A percentile compares a stretch with the other conserved stretches of the same genome.
Evolutionary conservation across 2,329 filamentous ascomycete species (phyloP).

Genomic region (Exutisphaerella laricina): DNA sequence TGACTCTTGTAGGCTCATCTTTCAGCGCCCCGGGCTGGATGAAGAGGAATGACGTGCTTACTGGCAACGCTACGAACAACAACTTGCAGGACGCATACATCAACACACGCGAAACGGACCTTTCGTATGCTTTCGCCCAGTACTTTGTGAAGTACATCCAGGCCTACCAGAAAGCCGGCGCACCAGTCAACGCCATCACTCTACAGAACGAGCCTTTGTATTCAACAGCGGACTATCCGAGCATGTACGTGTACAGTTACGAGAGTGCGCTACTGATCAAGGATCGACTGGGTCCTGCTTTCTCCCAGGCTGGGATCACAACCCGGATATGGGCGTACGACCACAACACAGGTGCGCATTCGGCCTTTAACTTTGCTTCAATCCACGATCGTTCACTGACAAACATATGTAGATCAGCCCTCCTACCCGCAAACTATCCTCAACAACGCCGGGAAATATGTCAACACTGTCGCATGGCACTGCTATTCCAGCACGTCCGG

Average conservation of each 20-base stretch:
- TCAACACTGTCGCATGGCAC: constrained; percentile 21
- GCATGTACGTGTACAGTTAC: constrained; percentile 20
- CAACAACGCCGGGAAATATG: constrained; percentile 12
- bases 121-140: constrained; percentile 15
- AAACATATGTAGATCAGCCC: constrained; percentile 8
- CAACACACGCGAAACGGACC: constrained; percentile 12
- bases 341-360: constrained; percentile 14
- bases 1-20: constrained; percentile 18
- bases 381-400: too few species aligned
- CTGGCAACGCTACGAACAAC: constrained; percentile 14
- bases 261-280: constrained; percentile 16
- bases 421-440: constrained; percentile 18
- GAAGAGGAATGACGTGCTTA: constrained; percentile 15
- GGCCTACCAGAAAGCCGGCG: constrained; percentile 15
- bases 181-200: constrained; percentile 17
- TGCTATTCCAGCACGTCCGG: constrained; percentile 15
- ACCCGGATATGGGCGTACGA: constrained; percentile 21
- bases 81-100: constrained; percentile 17
- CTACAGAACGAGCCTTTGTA: constrained; percentile 19
- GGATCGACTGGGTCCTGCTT: constrained; percentile 16
- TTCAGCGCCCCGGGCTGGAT: constrained; percentile 23
- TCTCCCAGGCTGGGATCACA: constrained; percentile 11
- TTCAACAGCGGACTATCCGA: constrained; percentile 12
- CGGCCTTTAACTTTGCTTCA: background rate
- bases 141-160: constrained; percentile 16